A percentile compares a stretch with the other conserved stretches of the same genome.
phyloP scores from a whole-genome alignment of 208 protist species.

The Angomonas deanei region DNA sequence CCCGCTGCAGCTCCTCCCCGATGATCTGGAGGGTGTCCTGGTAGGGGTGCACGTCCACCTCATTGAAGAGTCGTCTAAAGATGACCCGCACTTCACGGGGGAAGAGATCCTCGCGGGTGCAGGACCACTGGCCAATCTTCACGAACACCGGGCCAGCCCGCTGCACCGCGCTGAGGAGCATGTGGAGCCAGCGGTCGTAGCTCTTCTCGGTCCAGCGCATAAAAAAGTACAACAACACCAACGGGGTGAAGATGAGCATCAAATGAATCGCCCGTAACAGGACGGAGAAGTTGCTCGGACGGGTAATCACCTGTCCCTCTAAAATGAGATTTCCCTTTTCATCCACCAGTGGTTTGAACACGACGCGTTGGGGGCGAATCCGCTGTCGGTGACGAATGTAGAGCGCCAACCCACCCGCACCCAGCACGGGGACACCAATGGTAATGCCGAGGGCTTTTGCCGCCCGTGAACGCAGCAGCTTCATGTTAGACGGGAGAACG shows the following conservation, averaged over 20 bases:
- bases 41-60: slow-evolving; percentile 75
- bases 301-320: slow-evolving; percentile 37
- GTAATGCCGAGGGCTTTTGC: slow-evolving; percentile 12
- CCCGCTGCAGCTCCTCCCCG: slow-evolving; percentile 60
- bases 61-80: slow-evolving; percentile 77
- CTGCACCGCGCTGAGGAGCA: slow-evolving; percentile 70
- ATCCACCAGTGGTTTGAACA: slow-evolving; percentile 66
- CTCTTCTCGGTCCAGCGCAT: slow-evolving; percentile 42
- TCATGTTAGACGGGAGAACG: slow-evolving; percentile 17
- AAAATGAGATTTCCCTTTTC: slow-evolving; percentile 57
- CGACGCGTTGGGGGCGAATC: slow-evolving; percentile 35
- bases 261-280: slow-evolving; percentile 52
- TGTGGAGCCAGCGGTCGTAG: slow-evolving; percentile 67
- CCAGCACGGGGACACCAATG: slow-evolving; percentile 31
- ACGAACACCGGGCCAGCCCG: slow-evolving; percentile 83
- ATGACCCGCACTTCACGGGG: slow-evolving; percentile 65
- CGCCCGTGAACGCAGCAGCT: slow-evolving; percentile 14
- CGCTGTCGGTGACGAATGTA: slow-evolving; percentile 69
- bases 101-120: slow-evolving; percentile 87
- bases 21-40: slow-evolving; percentile 60
- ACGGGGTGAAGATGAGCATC: slow-evolving; percentile 62
- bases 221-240: slow-evolving; percentile 68
- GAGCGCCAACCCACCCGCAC: slow-evolving; percentile 34
- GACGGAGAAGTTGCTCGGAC: slow-evolving; percentile 30
- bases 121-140: slow-evolving; percentile 89